Percentiles rank a stretch among this genome's conserved stretches.
Evolutionary conservation across 495 filamentous ascomycete genomes (phyloP).

Genomic region (Xylaria venustula): DNA sequence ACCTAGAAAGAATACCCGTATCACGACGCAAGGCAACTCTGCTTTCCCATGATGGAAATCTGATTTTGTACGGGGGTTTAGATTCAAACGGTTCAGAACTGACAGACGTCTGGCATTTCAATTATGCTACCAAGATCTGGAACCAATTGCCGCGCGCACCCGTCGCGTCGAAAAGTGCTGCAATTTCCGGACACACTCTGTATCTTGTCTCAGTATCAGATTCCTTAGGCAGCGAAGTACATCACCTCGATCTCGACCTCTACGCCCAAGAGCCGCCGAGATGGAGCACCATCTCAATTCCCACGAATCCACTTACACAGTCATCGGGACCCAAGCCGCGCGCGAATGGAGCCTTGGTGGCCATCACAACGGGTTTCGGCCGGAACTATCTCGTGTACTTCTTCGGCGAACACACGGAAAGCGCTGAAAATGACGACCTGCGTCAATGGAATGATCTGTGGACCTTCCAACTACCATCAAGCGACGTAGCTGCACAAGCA

Average conservation of each 20-base stretch:
- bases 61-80: slow-evolving; percentile 45
- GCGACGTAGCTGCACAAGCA: slow-evolving; percentile 12
- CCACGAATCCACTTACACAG: slow-evolving; percentile 45
- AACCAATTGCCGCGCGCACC: slow-evolving; percentile 42
- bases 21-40: slow-evolving; percentile 19
- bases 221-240: slow-evolving; percentile 38
- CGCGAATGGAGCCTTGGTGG: slow-evolving; percentile 42
- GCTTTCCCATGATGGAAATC: slow-evolving; percentile 28
- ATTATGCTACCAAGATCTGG: slow-evolving; percentile 41
- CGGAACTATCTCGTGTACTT: slow-evolving; percentile 53
- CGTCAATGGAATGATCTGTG: slow-evolving; percentile 44
- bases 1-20: slow-evolving; percentile 21
- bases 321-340: slow-evolving; percentile 47
- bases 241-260: slow-evolving; percentile 38
- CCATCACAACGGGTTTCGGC: slow-evolving; percentile 49
- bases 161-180: slow-evolving; percentile 29
- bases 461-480: slow-evolving; percentile 52
- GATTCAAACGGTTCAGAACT: slow-evolving; percentile 18
- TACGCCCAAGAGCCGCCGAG: slow-evolving; percentile 30
- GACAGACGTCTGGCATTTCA: slow-evolving; percentile 49
- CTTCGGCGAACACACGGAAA: slow-evolving; percentile 36
- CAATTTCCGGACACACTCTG: slow-evolving; percentile 41
- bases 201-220: slow-evolving; percentile 41
- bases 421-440: slow-evolving; percentile 18
- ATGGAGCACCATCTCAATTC: slow-evolving; percentile 47